Evolutionary conservation across 176 grass and related monocot genomes (phyloP), one percentile per base, ranked within the genome.

Genomic region (Ampelocalamus luodianensis): DNA sequence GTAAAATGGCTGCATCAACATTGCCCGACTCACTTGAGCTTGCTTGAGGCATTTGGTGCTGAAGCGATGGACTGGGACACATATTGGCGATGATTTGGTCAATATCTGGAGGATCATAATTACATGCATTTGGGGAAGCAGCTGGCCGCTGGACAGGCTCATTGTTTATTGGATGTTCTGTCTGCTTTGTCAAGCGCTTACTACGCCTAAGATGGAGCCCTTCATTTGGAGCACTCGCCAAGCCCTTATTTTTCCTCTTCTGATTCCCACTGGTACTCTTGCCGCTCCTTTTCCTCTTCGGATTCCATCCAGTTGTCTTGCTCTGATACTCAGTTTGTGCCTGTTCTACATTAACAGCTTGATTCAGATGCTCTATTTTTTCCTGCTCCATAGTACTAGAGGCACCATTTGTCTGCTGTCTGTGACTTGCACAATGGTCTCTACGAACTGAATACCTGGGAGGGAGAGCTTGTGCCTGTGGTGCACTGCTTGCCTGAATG

Each of bases 201-300:
- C 78, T 87, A 76, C 78, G 70, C 85, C 85, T 87, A 56, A 81
- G 58, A 74, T 46, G 48, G 71, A 68, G 24, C 38, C 61, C 71
- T 48, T 66, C 70, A 75, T 76, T 87, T 68, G 61, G 60, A 82
- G 72, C 76, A 82, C 20, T 49, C 27, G 14, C 11, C 49, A 76
- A 45, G 60, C 26, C 49, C 70, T 76, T 40, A 40, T 40, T 82
- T 49, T 76, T 69, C 39, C 71, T 73, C 79, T 82, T 76, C 49
- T 45, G 27, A 69, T 20, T 58, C 66, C 22, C 51, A 76, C 62
- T 16, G 26, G 61, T 72, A 76, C 11, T 68, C 49, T 76, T 74
- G 72, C 72, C 17, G 1, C 63, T 87, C 79, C 45, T 59, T 68
- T 49, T 87, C 27, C 49, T 82, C 71, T 76, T 82, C 49, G 18